Evolutionary conservation across 257 asterid genomes (phyloP), one percentile per base, ranked within the genome.

Genomic region (Plantago major): DNA sequence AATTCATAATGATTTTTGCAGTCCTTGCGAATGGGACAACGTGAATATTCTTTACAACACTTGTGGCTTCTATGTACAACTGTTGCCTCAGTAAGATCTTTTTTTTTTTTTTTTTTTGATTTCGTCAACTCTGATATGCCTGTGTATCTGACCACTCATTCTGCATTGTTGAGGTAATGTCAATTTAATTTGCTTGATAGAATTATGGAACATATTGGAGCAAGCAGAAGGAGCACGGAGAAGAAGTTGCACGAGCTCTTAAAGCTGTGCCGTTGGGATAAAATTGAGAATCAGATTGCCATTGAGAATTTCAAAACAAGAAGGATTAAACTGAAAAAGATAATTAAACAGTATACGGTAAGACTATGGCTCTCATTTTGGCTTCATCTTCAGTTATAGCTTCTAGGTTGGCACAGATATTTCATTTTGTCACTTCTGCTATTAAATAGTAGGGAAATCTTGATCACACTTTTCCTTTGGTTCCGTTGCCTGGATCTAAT

Each of bases 241-340:
- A 81, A 47, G 66, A 93, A 93, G 79, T 71, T 93, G 85, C 76
- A 83, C 71, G 95, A 81, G 58, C 82, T 80, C 69, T 74, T 79
- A 73, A 85, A 85, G 73, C 70, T 87, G 75, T 79, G 93, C 60
- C 81, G 86, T 18, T 89, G 97, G 99, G 94, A 83, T 67, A 85
- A 77, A 53, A 45, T 64, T 14, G 94, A 86, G 61, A 83, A 62
- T 74, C 58, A 73, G 73, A 49, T 74, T 50, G 79, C 82, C 67
- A 61, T 84, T 70, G 99, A 84, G 66, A 82, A 67, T 73, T 83
- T 85, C 56, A 87, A 76, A 75, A 82, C 73, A 73, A 78, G 82
- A 60, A 79, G 97, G 76, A 84, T 78, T 76, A 87, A 93, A 79
- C 71, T 89, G 58, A 83, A 74, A 64, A 89, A 83, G 81, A 83